Base-by-base conservation (phyloP, 495 filamentous ascomycete genomes). In the Saxispiralis lemnorum region DNA sequence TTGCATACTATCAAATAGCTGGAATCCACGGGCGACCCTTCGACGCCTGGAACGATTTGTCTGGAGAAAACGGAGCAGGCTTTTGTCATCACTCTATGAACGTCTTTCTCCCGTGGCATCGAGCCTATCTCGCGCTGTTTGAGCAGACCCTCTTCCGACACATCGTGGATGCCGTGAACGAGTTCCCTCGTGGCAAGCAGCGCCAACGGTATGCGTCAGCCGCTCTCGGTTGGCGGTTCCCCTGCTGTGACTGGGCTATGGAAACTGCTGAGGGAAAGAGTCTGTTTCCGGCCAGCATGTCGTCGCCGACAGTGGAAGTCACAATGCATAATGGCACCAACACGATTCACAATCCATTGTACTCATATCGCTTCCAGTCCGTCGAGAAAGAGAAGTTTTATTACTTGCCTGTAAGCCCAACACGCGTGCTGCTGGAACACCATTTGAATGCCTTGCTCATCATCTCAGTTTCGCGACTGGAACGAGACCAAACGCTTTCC, bases 81-180 rank as follows among this genome's bases (percentile, higher is more conserved):
- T 82, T 80, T 51, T 84, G 79, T 48, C 62, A 66, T 13, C 79
- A 83, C 58, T 61, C 63, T 6, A 17, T 35, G n/a, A 69, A 74
- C 37, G 60, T 83, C 28, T 83, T 83, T 51, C 67, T 70, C 31
- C 69, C 76, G 15, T 84, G 79, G 79, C 78, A 84, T 61, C 63
- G 79, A 34, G 72, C 77, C 13, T 84, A 82, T 57, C 64, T 82
- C 43, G 68, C 68, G 31, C 57, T 83, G 24, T 72, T 72, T 46
- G 79, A 80, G 73, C 71, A 79, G 73, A 60, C 70, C 6, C 53
- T 81, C 30, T 68, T 65, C 45, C 59, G 57, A 13, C 60, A 71
- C 34, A 60, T 68, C 28, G 63, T 69, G 45, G 50, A 48, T 24
- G 75, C 75, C 36, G 73, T 71, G 17, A 58, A 60, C 12, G 57